phyloP scores from a whole-genome alignment of 495 filamentous ascomycete species.

The Polyplosphaeria fusca region DNA sequence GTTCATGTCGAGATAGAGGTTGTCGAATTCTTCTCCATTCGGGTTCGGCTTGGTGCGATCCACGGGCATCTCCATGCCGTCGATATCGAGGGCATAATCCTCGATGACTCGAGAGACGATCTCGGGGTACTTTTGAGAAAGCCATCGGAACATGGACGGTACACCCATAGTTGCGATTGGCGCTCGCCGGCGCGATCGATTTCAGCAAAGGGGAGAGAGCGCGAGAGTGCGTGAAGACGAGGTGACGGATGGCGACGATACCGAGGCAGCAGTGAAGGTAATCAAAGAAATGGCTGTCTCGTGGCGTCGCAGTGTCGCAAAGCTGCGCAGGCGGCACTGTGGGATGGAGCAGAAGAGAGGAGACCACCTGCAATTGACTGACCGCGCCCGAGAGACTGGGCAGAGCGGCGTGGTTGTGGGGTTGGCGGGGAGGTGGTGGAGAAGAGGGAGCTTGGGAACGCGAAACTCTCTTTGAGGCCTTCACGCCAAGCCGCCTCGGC shows the following conservation, averaged over 20 bases:
- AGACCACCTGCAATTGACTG: too few species aligned
- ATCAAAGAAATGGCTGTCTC: too few species aligned
- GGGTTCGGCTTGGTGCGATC: constrained; percentile 84
- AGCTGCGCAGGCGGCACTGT: too few species aligned
- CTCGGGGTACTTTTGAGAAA: constrained; percentile 93
- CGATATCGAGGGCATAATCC: constrained; percentile 70
- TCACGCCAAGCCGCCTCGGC: too few species aligned
- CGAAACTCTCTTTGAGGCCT: too few species aligned
- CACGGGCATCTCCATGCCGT: constrained; percentile 78
- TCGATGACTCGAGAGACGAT: constrained; percentile 90
- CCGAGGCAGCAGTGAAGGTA: not conserved
- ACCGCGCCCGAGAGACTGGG: too few species aligned
- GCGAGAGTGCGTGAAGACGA: not conserved
- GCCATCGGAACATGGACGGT: constrained; percentile 88
- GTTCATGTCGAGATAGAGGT: constrained; percentile 99
- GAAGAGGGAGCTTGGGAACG: too few species aligned
- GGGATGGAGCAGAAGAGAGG: too few species aligned
- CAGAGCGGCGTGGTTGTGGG: too few species aligned
- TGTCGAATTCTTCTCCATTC: constrained; percentile 97
- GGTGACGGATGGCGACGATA: not conserved
- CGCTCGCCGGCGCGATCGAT: constrained; percentile 1
- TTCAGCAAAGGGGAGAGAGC: not conserved
- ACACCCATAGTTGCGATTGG: constrained; percentile 72
- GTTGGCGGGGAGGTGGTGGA: too few species aligned
- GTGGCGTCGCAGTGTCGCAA: too few species aligned